A percentile compares a stretch with the other conserved stretches of the same genome.
These are phyloP conservation scores for Dactylellina haptotyla DNA, from an alignment of 2,329 filamentous ascomycete species.

Conservation along the genomic window DNA sequence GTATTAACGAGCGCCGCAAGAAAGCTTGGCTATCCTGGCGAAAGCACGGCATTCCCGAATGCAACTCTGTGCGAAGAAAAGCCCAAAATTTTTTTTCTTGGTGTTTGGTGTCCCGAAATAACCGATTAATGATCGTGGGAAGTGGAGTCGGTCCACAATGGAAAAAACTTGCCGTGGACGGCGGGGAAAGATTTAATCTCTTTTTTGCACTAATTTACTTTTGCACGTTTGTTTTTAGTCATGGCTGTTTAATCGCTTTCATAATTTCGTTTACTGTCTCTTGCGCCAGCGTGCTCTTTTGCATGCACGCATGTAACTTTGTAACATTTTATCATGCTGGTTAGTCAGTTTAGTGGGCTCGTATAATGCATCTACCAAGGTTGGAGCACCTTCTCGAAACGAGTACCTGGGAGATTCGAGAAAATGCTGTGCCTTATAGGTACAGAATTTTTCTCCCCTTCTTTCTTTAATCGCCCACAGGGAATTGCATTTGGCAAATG, in stretches of 20 bases:
- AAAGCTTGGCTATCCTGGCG: conserved; percentile 6
- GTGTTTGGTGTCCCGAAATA: conserved; percentile 3
- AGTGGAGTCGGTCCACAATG: not conserved
- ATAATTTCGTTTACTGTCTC: not conserved
- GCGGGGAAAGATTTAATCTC: conserved; percentile 22
- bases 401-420: not conserved
- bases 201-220: not conserved
- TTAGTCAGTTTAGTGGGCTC: no score
- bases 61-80: not conserved
- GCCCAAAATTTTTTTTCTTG: not conserved
- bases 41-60: conserved; percentile 23
- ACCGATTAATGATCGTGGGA: conserved; percentile 17
- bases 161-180: not conserved
- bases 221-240: not conserved
- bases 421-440: conserved; percentile 3
- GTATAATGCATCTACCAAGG: no score
- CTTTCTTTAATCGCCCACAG: not conserved
- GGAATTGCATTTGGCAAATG: not conserved
- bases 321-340: no score
- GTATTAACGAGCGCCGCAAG: not conserved
- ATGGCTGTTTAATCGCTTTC: not conserved
- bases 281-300: conserved; percentile 5
- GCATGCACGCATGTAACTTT: not conserved
- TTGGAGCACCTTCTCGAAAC: conserved; percentile 12
- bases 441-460: not conserved